A percentile compares a stretch with the other conserved stretches of the same genome.
Conservation (phyloP, 192 early-diverging fungal species). For the Backusella psychrophila region DNA sequence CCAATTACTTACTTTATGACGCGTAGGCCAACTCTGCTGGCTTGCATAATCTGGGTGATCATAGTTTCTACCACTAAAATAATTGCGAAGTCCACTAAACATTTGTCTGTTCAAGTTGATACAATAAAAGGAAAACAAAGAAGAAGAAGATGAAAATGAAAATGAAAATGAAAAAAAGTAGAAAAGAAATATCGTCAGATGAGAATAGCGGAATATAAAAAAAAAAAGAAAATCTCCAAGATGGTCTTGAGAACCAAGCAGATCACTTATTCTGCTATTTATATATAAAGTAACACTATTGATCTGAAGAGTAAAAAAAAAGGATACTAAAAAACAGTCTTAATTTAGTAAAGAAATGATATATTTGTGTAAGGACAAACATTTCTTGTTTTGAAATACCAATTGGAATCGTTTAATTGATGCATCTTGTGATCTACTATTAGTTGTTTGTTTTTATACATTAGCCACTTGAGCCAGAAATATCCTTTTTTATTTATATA, state of each 20-base stretch:
- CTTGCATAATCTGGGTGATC: background rate
- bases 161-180: background rate
- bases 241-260: background rate
- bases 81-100: background rate
- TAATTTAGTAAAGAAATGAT: no score
- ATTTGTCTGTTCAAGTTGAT: background rate
- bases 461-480: no score
- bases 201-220: background rate
- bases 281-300: background rate
- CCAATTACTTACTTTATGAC: conserved; percentile 6
- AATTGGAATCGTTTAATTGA: no score
- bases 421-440: no score
- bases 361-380: no score
- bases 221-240: background rate
- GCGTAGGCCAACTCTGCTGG: background rate
- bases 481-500: no score
- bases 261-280: background rate
- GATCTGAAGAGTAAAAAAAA: background rate
- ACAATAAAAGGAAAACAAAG: background rate
- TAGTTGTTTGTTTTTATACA: no score
- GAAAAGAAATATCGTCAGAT: background rate
- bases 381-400: no score
- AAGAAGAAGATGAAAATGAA: background rate
- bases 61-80: background rate
- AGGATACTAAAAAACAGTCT: background rate